phyloP scores from a whole-genome alignment of 176 grass and related monocot genomes.

The Triticum dicoccoides region DNA sequence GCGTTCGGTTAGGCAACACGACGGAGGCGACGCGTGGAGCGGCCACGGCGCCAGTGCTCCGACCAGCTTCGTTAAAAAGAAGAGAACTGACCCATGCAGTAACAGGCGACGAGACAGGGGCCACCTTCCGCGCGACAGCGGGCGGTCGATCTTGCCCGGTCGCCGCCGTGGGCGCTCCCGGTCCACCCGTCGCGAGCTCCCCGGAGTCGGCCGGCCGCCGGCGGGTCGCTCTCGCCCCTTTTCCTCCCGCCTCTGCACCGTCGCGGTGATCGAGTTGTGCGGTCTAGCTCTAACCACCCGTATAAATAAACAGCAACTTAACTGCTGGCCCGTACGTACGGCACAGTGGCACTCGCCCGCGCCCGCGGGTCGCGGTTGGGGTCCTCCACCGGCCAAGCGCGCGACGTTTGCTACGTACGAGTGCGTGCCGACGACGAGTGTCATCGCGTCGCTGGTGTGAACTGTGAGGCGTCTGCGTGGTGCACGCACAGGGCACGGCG shows the following conservation, averaged over 20 bases:
- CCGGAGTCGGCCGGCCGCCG: conserved; percentile 29
- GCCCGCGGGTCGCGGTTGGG: neutral
- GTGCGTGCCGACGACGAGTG: neutral
- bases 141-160: too few species aligned
- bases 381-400: neutral
- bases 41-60: too few species aligned
- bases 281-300: neutral
- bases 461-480: neutral
- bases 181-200: neutral
- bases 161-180: neutral
- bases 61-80: too few species aligned
- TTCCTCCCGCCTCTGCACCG: neutral
- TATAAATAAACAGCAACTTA: neutral
- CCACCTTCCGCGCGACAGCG: neutral
- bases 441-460: neutral
- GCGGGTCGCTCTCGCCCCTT: neutral
- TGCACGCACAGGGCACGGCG: neutral
- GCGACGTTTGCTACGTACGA: neutral
- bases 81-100: too few species aligned
- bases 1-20: neutral
- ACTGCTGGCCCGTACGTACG: neutral
- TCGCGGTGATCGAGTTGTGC: neutral
- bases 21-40: too few species aligned
- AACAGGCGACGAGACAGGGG: too few species aligned
- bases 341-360: neutral